These are phyloP conservation scores for Tolypocladium ovalisporum DNA, from an alignment of 2,329 filamentous ascomycete species.

Conservation along the genomic window DNA sequence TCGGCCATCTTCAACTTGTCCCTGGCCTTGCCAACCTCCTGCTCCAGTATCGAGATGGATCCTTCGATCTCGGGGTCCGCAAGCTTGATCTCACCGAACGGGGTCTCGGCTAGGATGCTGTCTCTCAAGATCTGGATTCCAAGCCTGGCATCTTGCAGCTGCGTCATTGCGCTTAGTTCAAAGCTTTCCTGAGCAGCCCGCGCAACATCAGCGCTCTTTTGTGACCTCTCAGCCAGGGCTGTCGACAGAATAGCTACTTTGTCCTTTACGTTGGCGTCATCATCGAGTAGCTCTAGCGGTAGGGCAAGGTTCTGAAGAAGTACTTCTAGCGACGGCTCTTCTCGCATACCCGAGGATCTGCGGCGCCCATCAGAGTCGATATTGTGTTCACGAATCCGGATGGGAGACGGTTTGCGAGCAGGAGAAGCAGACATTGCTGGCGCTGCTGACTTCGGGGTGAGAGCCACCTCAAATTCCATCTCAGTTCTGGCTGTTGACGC, in stretches of 20 bases:
- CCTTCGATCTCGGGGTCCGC: constrained; percentile 41
- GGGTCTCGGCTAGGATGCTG: constrained; percentile 41
- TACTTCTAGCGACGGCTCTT: constrained; percentile 31
- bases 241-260: constrained; percentile 22
- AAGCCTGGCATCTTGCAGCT: constrained; percentile 34
- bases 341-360: constrained; percentile 23
- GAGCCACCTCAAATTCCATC: constrained; percentile 17
- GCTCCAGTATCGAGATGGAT: constrained; percentile 33
- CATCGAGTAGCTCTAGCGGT: constrained; percentile 22
- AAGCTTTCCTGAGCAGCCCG: constrained; percentile 37
- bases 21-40: constrained; percentile 31
- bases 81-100: constrained; percentile 35
- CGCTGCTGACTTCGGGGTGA: constrained; percentile 10
- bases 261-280: constrained; percentile 8
- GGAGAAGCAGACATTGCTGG: constrained; percentile 22
- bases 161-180: constrained; percentile 29
- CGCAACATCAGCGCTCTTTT: constrained; percentile 32
- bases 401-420: constrained; percentile 22
- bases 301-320: constrained; percentile 39
- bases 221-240: constrained; percentile 25
- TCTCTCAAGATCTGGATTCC: constrained; percentile 39
- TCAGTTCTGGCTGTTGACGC: constrained; percentile 32
- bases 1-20: constrained; percentile 27
- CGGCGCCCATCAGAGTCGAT: constrained; percentile 16
- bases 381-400: constrained; percentile 19